These are phyloP conservation scores for Rhizopus delemar DNA, from an alignment of 371 early-diverging fungal species.

Conservation along the genomic window DNA sequence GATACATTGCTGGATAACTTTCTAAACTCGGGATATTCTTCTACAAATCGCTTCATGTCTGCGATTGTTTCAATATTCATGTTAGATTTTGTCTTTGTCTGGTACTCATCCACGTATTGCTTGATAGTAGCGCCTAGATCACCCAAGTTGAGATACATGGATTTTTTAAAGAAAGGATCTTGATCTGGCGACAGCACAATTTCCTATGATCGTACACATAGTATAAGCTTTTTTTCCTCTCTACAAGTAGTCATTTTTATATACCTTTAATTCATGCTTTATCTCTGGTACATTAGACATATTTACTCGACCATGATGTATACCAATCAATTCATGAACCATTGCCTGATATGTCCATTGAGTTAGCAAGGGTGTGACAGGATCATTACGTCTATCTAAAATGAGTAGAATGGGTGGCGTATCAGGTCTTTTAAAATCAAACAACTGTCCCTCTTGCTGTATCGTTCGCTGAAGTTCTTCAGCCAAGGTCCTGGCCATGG, in stretches of 20 bases:
- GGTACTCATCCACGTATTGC: conserved; percentile 90
- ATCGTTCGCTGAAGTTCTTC: conserved; percentile 79
- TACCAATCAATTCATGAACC: conserved; percentile 96
- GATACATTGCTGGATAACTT: conserved; percentile 93
- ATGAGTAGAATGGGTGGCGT: conserved; percentile 88
- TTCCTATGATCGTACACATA: conserved; percentile 53
- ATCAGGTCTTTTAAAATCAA: conserved; percentile 79
- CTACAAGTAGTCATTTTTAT: too few relatives aligned
- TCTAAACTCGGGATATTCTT: conserved; percentile 96
- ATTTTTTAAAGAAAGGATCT: conserved; percentile 88
- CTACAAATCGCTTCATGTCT: conserved; percentile 98
- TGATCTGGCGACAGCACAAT: conserved; percentile 85
- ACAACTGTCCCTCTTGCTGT: conserved; percentile 78
- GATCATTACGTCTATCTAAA: conserved; percentile 95
- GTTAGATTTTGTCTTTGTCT: conserved; percentile 83
- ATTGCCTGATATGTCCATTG: conserved; percentile 99
- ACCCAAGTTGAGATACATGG: conserved; percentile 90
- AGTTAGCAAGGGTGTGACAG: conserved; percentile 93
- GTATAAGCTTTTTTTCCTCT: not conserved
- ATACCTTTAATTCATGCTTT: conserved; percentile 78
- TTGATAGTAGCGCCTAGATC: conserved; percentile 94
- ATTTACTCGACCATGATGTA: conserved; percentile 92
- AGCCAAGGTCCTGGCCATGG: conserved; percentile 81
- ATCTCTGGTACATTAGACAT: conserved; percentile 81
- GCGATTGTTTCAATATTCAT: conserved; percentile 90